Percentiles rank a stretch among this genome's conserved stretches.
phyloP scores from a whole-genome alignment of 164 flowering plant genomes.

The Magnolia sinica region DNA sequence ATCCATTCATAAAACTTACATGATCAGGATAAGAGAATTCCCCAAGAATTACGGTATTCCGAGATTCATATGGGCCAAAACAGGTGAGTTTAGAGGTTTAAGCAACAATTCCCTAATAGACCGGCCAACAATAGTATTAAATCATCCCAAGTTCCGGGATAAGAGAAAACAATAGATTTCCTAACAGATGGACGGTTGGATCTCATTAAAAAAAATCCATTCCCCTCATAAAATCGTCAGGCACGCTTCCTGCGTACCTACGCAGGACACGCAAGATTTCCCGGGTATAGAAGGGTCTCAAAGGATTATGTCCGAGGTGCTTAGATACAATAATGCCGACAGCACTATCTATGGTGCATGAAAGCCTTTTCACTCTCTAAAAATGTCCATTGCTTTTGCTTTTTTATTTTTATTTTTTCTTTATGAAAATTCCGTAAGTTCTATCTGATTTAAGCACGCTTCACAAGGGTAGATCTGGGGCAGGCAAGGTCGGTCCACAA shows the following conservation, averaged over 20 bases:
- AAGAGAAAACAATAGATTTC: neutral
- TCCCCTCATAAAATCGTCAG: neutral
- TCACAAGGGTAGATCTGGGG: neutral
- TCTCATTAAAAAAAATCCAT: neutral
- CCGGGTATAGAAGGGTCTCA: neutral
- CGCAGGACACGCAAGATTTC: neutral
- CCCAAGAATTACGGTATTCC: no score
- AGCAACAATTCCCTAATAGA: neutral
- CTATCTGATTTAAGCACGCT: conserved; percentile 17
- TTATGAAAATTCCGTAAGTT: conserved; percentile 5
- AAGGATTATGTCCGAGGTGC: conserved; percentile 29
- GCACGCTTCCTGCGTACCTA: neutral
- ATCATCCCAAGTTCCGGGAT: neutral
- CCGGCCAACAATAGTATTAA: neutral
- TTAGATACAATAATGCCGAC: conserved; percentile 35
- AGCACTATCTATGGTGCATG: conserved; percentile 31
- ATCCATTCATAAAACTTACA: no score
- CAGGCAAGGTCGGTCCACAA: neutral
- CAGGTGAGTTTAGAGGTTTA: no score
- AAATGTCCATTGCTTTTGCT: conserved; percentile 30
- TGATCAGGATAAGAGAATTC: no score
- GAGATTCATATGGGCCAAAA: no score
- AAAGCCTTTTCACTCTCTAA: conserved; percentile 19
- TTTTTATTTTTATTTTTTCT: neutral
- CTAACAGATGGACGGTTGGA: no score